Percentiles rank a stretch among this genome's conserved stretches.
phyloP scores from a whole-genome alignment of 139 green algal species.

The Axilococcus clingmanii region DNA sequence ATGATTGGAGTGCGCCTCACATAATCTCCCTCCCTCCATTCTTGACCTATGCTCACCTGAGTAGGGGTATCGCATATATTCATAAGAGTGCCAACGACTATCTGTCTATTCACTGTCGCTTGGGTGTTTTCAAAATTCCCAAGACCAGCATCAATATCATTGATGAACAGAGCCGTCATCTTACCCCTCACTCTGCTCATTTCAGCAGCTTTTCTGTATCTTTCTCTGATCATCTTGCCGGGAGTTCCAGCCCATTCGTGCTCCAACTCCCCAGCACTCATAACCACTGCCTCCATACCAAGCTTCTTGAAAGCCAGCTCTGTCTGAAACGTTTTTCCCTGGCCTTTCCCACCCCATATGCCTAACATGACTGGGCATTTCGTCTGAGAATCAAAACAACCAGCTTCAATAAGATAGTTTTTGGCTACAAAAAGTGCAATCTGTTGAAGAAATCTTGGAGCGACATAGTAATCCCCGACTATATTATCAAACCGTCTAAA shows the following conservation, averaged over 20 bases:
- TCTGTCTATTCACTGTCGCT: slow-evolving; percentile 87
- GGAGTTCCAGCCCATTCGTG: slow-evolving; percentile 39
- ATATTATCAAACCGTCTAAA: slow-evolving; percentile 60
- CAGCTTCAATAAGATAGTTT: slow-evolving; percentile 69
- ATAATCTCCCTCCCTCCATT: slow-evolving; percentile 46
- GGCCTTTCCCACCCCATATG: slow-evolving; percentile 47
- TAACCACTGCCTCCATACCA: slow-evolving; percentile 70
- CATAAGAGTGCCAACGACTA: slow-evolving; percentile 83
- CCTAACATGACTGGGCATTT: slow-evolving; percentile 34
- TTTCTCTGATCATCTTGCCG: slow-evolving; percentile 61
- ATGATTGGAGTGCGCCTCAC: slow-evolving; percentile 65
- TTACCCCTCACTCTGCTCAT: slow-evolving; percentile 57
- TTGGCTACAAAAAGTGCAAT: slow-evolving; percentile 76
- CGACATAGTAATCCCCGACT: slow-evolving; percentile 79
- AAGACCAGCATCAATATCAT: slow-evolving; percentile 85
- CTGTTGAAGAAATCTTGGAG: slow-evolving; percentile 63
- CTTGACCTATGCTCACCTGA: slow-evolving; percentile 35
- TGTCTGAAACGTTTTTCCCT: slow-evolving; percentile 50
- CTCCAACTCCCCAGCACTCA: slow-evolving; percentile 61
- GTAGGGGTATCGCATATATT: slow-evolving; percentile 83
- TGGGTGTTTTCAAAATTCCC: slow-evolving; percentile 54
- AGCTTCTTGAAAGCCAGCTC: slow-evolving; percentile 89
- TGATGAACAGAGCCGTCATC: slow-evolving; percentile 80
- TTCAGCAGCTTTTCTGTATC: slow-evolving; percentile 62
- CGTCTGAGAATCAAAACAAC: slow-evolving; percentile 22